Percentiles rank a stretch among this genome's conserved stretches.
These are phyloP conservation scores for Mucor circinelloides DNA, from an alignment of 371 early-diverging fungal genomes.

Conservation along the genomic window DNA sequence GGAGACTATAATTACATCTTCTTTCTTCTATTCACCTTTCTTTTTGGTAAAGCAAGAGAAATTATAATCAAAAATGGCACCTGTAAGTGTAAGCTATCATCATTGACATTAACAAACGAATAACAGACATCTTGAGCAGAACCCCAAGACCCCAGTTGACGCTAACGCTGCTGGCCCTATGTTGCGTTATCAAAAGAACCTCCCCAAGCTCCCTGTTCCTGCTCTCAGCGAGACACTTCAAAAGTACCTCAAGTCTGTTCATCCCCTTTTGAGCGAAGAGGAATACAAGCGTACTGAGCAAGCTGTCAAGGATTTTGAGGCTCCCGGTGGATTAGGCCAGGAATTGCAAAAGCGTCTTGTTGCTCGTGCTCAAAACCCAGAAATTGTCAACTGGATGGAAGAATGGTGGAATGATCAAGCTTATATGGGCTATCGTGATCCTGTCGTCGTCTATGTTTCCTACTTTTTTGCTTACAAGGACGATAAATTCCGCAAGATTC, in stretches of 20 bases:
- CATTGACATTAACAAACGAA: neutral
- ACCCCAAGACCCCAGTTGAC: conserved; percentile 52
- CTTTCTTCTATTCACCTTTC: neutral
- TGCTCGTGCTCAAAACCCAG: conserved; percentile 68
- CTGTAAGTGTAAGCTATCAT: neutral
- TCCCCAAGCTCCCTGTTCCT: conserved; percentile 91
- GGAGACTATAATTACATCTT: neutral
- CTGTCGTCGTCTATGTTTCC: conserved; percentile 86
- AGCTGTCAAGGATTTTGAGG: conserved; percentile 78
- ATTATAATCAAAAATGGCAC: conserved; percentile 10
- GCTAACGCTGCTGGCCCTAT: conserved; percentile 58
- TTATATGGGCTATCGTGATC: conserved; percentile 95
- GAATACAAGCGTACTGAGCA: conserved; percentile 73
- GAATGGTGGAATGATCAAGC: conserved; percentile 95
- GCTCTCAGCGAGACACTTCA: conserved; percentile 78
- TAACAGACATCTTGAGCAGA: neutral
- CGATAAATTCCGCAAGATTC: conserved; percentile 75
- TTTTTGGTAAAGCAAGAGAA: neutral
- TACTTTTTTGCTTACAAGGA: conserved; percentile 87
- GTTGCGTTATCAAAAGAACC: conserved; percentile 67
- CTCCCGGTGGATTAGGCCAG: conserved; percentile 81
- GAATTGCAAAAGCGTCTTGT: conserved; percentile 82
- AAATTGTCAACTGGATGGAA: conserved; percentile 85
- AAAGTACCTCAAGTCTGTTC: conserved; percentile 78
- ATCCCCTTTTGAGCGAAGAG: conserved; percentile 73